A percentile compares a stretch with the other conserved stretches of the same genome.
These are phyloP conservation scores for Pisolithus sp. DNA, from an alignment of 768 basidiomycete genomes.

Conservation along the genomic window DNA sequence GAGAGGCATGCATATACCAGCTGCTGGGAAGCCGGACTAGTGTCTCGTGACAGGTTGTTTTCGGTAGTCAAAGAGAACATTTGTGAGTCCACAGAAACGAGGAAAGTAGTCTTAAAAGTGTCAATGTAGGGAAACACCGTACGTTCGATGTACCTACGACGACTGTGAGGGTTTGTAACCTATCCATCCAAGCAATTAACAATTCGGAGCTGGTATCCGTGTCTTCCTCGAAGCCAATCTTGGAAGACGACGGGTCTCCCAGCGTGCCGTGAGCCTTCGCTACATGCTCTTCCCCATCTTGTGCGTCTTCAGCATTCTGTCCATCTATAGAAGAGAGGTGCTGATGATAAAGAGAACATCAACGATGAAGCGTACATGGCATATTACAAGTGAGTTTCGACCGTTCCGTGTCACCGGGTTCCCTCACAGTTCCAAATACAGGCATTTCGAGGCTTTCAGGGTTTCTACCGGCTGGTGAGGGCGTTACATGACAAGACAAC, in stretches of 20 bases:
- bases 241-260: not conserved
- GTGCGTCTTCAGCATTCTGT: not conserved
- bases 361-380: not conserved
- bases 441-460: not conserved
- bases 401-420: not conserved
- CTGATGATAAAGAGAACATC: not conserved
- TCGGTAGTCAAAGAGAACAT: constrained; percentile 23
- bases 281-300: not conserved
- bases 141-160: constrained; percentile 16
- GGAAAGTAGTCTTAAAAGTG: constrained; percentile 22
- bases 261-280: not conserved
- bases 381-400: not conserved
- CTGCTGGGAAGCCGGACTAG: constrained; percentile 10
- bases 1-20: constrained; percentile 24
- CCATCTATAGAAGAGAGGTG: not conserved
- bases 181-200: constrained; percentile 19
- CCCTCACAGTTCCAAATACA: not conserved
- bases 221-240: constrained; percentile 5
- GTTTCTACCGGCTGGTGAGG: not conserved
- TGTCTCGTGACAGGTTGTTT: constrained; percentile 11
- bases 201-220: constrained; percentile 12
- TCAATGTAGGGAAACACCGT: not conserved
- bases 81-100: constrained; percentile 21
- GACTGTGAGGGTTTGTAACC: constrained; percentile 23
- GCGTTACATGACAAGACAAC: not conserved